Percentiles rank a stretch among this genome's conserved stretches.
These are phyloP conservation scores for Eucalyptus paniculata DNA, from an alignment of 345 rosid genomes.

Conservation along the genomic window DNA sequence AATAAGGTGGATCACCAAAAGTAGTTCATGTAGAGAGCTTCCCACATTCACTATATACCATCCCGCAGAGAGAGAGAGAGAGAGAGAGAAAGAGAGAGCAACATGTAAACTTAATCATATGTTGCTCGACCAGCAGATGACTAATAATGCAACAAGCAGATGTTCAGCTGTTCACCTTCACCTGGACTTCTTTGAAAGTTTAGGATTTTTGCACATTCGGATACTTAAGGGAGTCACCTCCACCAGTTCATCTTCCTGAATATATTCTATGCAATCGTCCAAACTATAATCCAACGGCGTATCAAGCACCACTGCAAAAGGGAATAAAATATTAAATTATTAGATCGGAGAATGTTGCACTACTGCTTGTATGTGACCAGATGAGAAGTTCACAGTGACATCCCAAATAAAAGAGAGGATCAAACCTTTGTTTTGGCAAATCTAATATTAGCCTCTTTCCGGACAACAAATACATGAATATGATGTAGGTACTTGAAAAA, in stretches of 20 bases:
- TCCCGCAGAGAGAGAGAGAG: neutral
- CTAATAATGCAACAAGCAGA: neutral
- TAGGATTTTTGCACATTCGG: conserved; percentile 88
- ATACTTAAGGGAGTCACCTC: conserved; percentile 86
- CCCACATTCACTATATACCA: neutral
- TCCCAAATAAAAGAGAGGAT: neutral
- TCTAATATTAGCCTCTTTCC: neutral
- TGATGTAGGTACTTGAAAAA: neutral
- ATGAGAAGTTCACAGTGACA: neutral
- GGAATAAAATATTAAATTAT: neutral
- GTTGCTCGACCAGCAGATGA: neutral
- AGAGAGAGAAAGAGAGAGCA: neutral
- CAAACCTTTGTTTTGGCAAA: neutral
- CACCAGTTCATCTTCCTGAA: conserved; percentile 94
- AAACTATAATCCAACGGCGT: conserved; percentile 81
- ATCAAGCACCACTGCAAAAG: conserved; percentile 73
- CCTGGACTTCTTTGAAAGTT: conserved; percentile 46
- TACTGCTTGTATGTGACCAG: neutral
- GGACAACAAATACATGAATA: neutral
- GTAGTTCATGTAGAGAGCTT: neutral
- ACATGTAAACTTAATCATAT: neutral
- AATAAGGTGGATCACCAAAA: neutral
- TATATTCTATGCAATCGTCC: conserved; percentile 93
- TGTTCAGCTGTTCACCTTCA: neutral
- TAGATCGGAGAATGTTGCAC: neutral